These are phyloP conservation scores for Leccinellum rugosiceps DNA, from an alignment of 768 basidiomycete species.

Conservation along the genomic window DNA sequence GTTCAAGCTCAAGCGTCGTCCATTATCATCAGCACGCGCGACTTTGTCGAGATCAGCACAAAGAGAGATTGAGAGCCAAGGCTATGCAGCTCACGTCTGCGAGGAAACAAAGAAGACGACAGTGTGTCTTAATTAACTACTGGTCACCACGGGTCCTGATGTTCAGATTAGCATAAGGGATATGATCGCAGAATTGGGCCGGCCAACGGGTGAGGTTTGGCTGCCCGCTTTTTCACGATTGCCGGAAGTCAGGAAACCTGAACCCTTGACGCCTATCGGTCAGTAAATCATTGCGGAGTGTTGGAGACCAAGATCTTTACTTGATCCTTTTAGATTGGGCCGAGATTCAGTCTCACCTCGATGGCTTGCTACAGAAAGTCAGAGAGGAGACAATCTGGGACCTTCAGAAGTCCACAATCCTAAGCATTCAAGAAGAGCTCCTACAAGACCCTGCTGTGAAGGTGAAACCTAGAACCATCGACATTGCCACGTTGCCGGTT, in stretches of 20 bases:
- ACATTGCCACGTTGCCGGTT: slow-evolving; percentile 4
- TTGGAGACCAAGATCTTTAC: background rate
- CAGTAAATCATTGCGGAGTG: background rate
- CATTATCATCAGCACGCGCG: slow-evolving; percentile 7
- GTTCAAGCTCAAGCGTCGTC: background rate
- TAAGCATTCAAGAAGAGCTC: background rate
- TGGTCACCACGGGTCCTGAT: background rate
- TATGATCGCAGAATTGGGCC: background rate
- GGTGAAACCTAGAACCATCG: slow-evolving; percentile 2
- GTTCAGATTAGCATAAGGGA: background rate
- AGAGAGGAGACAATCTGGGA: background rate
- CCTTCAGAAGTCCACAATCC: no score
- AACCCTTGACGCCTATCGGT: slow-evolving; percentile 7
- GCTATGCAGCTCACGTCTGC: background rate
- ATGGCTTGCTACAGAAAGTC: background rate
- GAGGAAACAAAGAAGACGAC: slow-evolving; percentile 2
- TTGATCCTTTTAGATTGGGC: slow-evolving; percentile 8
- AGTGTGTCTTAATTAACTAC: background rate
- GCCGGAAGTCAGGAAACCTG: slow-evolving; percentile 6
- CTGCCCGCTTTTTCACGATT: background rate
- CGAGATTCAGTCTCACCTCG: background rate
- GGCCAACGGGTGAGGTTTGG: background rate
- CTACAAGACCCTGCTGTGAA: background rate
- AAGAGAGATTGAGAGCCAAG: background rate
- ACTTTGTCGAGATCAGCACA: slow-evolving; percentile 2